phyloP scores from a whole-genome alignment of 129 eudicot genomes.

The Chrysanthemum lavandulifolium region DNA sequence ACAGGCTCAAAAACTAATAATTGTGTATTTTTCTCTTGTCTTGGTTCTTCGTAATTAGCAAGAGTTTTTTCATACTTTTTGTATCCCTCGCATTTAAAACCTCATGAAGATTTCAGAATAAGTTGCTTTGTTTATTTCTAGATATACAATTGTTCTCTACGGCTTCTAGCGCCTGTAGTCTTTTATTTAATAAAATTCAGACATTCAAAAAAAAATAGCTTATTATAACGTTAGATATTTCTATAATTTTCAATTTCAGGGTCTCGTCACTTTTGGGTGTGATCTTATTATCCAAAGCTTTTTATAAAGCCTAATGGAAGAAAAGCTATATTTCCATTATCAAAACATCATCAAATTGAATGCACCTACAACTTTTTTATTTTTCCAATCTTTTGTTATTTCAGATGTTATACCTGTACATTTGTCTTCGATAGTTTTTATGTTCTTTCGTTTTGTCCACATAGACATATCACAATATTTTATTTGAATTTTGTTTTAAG shows the following conservation, averaged over 20 bases:
- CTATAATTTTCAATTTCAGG: background rate
- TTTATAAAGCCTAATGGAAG: conserved; percentile 24
- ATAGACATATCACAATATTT: too few relatives aligned
- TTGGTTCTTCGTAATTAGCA: too few relatives aligned
- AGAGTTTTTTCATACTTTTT: too few relatives aligned
- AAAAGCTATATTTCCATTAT: conserved; percentile 24
- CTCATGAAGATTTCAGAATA: too few relatives aligned
- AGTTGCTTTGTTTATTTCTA: too few relatives aligned
- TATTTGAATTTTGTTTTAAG: conserved; percentile 10
- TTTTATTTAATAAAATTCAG: too few relatives aligned
- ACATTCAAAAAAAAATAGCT: background rate
- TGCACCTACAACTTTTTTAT: conserved; percentile 18
- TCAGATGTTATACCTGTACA: conserved; percentile 5
- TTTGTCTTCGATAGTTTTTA: conserved; percentile 6
- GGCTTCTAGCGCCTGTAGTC: too few relatives aligned
- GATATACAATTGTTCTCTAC: too few relatives aligned
- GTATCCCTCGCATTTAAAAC: too few relatives aligned
- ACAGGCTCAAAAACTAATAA: too few relatives aligned
- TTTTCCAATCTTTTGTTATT: background rate
- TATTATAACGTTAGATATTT: background rate
- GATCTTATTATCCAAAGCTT: conserved; percentile 36
- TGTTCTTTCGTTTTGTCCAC: background rate
- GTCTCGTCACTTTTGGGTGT: conserved; percentile 29
- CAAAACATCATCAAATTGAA: conserved; percentile 31
- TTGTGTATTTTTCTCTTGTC: too few relatives aligned